Evolutionary conservation across 208 protist species (phyloP).

Genomic region (Trypanosoma lewisi): DNA sequence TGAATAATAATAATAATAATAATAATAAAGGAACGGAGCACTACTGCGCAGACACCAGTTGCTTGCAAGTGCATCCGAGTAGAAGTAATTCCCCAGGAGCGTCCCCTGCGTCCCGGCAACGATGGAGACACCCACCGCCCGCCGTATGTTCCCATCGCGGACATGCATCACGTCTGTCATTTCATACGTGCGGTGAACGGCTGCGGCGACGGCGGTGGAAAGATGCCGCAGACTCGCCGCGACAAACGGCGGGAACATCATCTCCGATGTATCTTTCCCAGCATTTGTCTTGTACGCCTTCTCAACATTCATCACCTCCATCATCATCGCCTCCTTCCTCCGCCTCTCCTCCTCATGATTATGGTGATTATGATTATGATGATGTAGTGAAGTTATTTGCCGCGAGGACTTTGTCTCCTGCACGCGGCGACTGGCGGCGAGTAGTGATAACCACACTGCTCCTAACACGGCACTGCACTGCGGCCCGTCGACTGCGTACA

Average conservation of each 20-base stretch:
- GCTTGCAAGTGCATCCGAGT: conserved; percentile 17
- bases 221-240: conserved; percentile 17
- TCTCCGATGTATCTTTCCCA: neutral
- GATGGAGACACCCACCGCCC: conserved; percentile 16
- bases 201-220: conserved; percentile 5
- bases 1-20: neutral
- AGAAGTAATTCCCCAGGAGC: conserved; percentile 22
- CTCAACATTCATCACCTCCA: neutral
- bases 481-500: conserved; percentile 9
- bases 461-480: conserved; percentile 17
- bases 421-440: conserved; percentile 11
- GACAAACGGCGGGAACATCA: conserved; percentile 24
- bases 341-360: neutral
- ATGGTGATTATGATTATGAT: neutral
- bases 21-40: neutral
- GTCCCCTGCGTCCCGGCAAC: conserved; percentile 24
- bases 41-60: conserved; percentile 31
- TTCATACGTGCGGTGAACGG: conserved; percentile 18
- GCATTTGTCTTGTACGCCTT: neutral
- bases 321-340: neutral
- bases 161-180: conserved; percentile 10
- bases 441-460: conserved; percentile 16
- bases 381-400: neutral
- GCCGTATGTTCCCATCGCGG: conserved; percentile 25
- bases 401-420: neutral